Percentiles rank a stretch among this genome's conserved stretches.
These are phyloP conservation scores for Oehlia diaphana DNA, from an alignment of 192 early-diverging fungal species.

Conservation along the genomic window DNA sequence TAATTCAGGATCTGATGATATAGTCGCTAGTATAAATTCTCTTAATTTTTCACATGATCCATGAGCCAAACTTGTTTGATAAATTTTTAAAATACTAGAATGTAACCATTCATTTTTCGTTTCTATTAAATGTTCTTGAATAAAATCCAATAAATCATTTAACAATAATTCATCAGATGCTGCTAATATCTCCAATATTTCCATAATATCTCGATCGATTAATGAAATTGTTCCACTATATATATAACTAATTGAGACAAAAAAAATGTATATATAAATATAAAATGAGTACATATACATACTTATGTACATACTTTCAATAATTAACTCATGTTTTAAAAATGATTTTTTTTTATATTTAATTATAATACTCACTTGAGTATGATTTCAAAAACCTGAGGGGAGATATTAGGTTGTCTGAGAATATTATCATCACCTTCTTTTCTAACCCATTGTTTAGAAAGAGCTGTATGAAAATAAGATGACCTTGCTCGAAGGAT, in stretches of 20 bases:
- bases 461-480: conserved; percentile 8
- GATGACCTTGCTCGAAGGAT: background rate
- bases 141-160: conserved; percentile 13
- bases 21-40: conserved; percentile 13
- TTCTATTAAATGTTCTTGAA: conserved; percentile 25
- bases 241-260: conserved; percentile 20
- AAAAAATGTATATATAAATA: background rate
- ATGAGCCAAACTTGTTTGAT: background rate
- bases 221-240: conserved; percentile 25
- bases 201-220: background rate
- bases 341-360: background rate
- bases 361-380: conserved; percentile 19
- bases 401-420: conserved; percentile 12
- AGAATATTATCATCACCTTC: conserved; percentile 12
- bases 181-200: conserved; percentile 16
- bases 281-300: no score
- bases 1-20: conserved; percentile 17
- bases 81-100: background rate
- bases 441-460: conserved; percentile 17
- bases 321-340: background rate
- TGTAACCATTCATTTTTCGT: conserved; percentile 1
- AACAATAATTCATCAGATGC: conserved; percentile 25
- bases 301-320: no score
- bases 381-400: conserved; percentile 13
- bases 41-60: background rate